Percentiles rank a stretch among this genome's conserved stretches.
Evolutionary conservation across 441 rosid species (phyloP).

Genomic region (Adansonia gregorii): DNA sequence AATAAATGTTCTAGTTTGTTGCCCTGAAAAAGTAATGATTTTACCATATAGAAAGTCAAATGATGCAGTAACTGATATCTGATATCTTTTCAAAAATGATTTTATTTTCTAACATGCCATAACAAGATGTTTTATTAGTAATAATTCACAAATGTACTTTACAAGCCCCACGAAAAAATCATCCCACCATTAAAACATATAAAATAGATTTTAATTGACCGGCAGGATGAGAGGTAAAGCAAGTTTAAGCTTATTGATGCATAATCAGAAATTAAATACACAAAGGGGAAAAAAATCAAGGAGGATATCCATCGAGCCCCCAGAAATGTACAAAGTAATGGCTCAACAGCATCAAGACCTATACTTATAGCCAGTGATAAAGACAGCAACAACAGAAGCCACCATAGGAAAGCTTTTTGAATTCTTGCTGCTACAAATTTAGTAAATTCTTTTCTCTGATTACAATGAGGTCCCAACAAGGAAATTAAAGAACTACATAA

Average conservation of each 20-base stretch:
- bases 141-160: slow-evolving; percentile 8
- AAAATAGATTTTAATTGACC: not conserved
- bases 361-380: not conserved
- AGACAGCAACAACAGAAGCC: not conserved
- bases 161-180: slow-evolving; percentile 6
- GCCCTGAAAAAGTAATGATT: slow-evolving; percentile 56
- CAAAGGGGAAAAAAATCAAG: not conserved
- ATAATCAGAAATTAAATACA: slow-evolving; percentile 10
- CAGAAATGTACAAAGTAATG: not conserved
- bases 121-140: not conserved
- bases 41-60: slow-evolving; percentile 24
- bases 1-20: slow-evolving; percentile 75
- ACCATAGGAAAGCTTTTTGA: slow-evolving; percentile 13
- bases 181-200: not conserved
- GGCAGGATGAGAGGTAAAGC: slow-evolving; percentile 19
- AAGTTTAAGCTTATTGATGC: slow-evolving; percentile 10
- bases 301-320: not conserved
- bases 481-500: slow-evolving; percentile 2
- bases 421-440: slow-evolving; percentile 12
- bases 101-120: slow-evolving; percentile 5
- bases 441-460: not conserved
- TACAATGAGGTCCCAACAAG: slow-evolving; percentile 11
- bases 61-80: not conserved
- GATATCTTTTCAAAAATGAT: not conserved
- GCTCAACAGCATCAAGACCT: not conserved